Evolutionary conservation across 2,329 filamentous ascomycete species (phyloP), one percentile per base, ranked within the genome.

Genomic region (Lachnellula hyalina): DNA sequence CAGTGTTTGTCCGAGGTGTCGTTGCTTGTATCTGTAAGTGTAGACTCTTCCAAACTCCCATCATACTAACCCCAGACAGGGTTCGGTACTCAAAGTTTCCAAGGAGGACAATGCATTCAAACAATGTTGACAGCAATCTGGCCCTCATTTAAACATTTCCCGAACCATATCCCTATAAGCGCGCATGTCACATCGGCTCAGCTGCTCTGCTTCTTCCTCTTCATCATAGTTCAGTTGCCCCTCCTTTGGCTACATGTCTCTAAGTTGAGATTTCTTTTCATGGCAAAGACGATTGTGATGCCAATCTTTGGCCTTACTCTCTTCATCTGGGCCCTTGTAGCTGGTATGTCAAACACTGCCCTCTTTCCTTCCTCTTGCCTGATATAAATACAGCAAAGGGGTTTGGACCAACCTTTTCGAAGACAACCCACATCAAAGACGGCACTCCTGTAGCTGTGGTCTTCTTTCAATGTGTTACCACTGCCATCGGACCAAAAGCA

Each of bases 111-210:
- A 45, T 72, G 70, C 57, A 66, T 73, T 38, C 70, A 17, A 57
- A 53, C 40, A 32, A 53, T 53, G 53, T 64, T 76, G 35, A 67
- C 67, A 2, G 71, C 74, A 21, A 71, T 73, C 45, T 82, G 79
- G 76, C 80, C 81, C 0, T 77, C 74, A 15, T 83, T 75, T 2
- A 70, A 70, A 0, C 19, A 53, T 23, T 69, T 83, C 9, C 73
- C 75, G 0, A 84, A 84, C 61, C 69, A 72, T n/a, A 71, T 84
- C 2, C 70, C 67, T 1, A 70, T 65, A 4, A 74, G 77, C 21
- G 42, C 44, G 14, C 79, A 79, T 17, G 80, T 82, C 47, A 79
- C 77, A 8, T 80, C 75, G 5, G 74, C 80, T 55, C 75, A 76
- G 7, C 73, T 84, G 73, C 61, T 80, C 17, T 73, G 72, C 23